These are phyloP conservation scores for Hevea brasiliensis DNA, from an alignment of 345 rosid species.

Conservation along the genomic window DNA sequence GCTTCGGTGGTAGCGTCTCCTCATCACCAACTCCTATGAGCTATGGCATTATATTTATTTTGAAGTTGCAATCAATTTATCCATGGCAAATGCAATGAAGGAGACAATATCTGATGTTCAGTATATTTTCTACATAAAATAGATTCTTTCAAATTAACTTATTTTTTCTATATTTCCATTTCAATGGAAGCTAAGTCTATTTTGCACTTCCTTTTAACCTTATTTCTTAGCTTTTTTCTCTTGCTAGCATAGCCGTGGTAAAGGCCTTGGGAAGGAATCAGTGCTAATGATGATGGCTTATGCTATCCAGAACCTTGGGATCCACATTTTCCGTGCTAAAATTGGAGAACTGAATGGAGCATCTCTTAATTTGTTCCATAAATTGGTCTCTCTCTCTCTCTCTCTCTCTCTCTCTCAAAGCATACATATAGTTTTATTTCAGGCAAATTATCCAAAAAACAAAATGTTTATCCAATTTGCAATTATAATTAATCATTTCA, in stretches of 20 bases:
- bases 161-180: not conserved
- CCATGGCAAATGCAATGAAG: not conserved
- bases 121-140: not conserved
- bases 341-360: constrained; percentile 79
- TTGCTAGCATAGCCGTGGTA: constrained; percentile 83
- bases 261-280: constrained; percentile 89
- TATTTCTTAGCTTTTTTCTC: constrained; percentile 23
- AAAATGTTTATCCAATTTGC: not conserved
- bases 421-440: not conserved
- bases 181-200: not conserved
- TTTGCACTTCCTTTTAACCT: not conserved
- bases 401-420: not conserved
- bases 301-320: constrained; percentile 60
- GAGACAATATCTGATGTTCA: not conserved
- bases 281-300: constrained; percentile 88
- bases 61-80: not conserved
- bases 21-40: too few species aligned
- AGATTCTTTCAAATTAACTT: constrained; percentile 4
- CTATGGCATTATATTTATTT: not conserved
- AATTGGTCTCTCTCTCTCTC: constrained; percentile 56
- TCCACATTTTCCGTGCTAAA: constrained; percentile 63
- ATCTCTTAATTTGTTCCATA: constrained; percentile 68
- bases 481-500: not conserved
- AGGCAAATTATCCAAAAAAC: not conserved
- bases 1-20: too few species aligned